Evolutionary conservation across 2,329 filamentous ascomycete species (phyloP).

Genomic region (Pseudogymnoascus sp.): DNA sequence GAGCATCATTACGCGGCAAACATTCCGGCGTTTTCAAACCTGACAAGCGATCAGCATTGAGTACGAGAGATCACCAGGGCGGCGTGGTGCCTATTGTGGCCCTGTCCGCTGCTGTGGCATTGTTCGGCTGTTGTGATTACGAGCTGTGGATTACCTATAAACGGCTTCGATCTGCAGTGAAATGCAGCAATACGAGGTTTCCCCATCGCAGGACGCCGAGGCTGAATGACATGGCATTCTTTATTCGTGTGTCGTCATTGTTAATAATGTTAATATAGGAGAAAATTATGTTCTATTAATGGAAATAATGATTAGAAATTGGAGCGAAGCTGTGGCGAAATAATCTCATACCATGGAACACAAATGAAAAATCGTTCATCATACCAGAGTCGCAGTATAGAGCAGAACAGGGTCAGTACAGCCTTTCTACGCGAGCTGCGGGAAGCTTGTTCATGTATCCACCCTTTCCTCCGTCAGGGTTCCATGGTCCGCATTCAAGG

Average conservation of each 20-base stretch:
- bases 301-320: neutral
- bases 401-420: neutral
- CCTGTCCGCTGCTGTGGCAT: neutral
- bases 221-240: neutral
- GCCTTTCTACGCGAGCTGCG: neutral
- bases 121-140: neutral
- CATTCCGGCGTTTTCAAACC: neutral
- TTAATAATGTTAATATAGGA: neutral
- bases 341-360: neutral
- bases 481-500: constrained; percentile 1
- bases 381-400: neutral
- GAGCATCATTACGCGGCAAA: neutral
- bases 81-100: neutral
- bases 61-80: constrained; percentile 4
- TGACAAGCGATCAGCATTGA: neutral
- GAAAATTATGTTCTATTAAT: neutral
- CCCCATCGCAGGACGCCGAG: neutral
- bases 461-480: neutral
- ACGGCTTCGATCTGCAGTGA: neutral
- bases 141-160: neutral
- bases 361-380: neutral
- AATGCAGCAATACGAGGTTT: neutral
- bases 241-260: neutral
- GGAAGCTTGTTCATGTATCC: neutral
- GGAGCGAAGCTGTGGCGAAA: neutral